These are phyloP conservation scores for Paspalum notatum DNA, from an alignment of 176 grass and related monocot genomes.

Conservation along the genomic window DNA sequence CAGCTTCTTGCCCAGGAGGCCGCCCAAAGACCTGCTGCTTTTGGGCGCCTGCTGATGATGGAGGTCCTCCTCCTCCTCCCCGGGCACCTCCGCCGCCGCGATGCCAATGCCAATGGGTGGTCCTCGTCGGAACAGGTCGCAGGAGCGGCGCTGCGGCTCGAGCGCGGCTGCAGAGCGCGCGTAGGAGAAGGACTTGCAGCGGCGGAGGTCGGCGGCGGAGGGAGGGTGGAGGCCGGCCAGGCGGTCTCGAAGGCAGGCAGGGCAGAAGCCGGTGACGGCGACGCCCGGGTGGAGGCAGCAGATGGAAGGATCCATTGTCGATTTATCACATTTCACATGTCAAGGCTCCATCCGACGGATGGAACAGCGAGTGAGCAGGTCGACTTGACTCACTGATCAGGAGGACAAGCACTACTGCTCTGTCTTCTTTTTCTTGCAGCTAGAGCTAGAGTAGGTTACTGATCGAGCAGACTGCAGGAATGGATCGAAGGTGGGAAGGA, in stretches of 20 bases:
- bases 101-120: background rate
- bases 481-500: too few species aligned
- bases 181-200: slow-evolving; percentile 70
- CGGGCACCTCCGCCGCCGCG: slow-evolving; percentile 8
- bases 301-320: slow-evolving; percentile 44
- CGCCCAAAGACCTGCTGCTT: slow-evolving; percentile 35
- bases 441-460: too few species aligned
- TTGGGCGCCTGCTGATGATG: background rate
- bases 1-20: slow-evolving; percentile 64
- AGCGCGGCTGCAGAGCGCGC: slow-evolving; percentile 30
- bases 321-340: background rate
- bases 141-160: slow-evolving; percentile 81
- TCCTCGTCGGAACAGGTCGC: slow-evolving; percentile 53
- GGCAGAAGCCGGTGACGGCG: slow-evolving; percentile 82
- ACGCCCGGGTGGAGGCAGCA: slow-evolving; percentile 80
- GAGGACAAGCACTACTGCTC: too few species aligned
- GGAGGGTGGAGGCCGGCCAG: slow-evolving; percentile 69
- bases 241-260: slow-evolving; percentile 89
- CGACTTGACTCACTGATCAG: too few species aligned
- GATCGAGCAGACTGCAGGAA: too few species aligned
- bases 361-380: background rate
- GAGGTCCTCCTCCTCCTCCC: too few species aligned
- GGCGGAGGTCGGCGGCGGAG: slow-evolving; percentile 51
- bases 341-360: background rate
- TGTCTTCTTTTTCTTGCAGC: too few species aligned